Percentiles rank a stretch among this genome's conserved stretches.
These are phyloP conservation scores for Trichoderma koningii DNA, from an alignment of 2,329 filamentous ascomycete genomes.

Conservation along the genomic window DNA sequence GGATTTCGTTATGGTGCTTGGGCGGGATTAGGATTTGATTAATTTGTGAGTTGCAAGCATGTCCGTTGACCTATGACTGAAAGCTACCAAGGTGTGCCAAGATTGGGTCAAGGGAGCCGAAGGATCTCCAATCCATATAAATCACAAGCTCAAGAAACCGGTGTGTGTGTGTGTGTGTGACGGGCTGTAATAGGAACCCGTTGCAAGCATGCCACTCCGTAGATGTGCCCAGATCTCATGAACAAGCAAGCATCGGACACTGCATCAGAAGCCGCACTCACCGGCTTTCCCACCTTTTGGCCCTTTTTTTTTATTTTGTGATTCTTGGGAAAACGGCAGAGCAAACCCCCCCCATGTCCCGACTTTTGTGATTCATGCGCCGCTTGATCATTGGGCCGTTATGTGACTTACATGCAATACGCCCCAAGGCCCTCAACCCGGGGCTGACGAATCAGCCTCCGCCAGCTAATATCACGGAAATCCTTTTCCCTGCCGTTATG, in stretches of 20 bases:
- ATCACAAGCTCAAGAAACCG: too few species aligned
- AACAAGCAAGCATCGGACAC: background rate
- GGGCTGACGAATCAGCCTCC: slow-evolving; percentile 19
- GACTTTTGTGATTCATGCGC: too few species aligned
- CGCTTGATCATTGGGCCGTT: background rate
- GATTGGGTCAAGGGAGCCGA: too few species aligned
- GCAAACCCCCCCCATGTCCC: background rate
- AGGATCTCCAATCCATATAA: too few species aligned
- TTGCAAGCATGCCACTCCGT: background rate
- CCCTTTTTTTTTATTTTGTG: too few species aligned
- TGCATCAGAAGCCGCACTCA: background rate
- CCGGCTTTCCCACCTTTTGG: background rate
- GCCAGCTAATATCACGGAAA: slow-evolving; percentile 2
- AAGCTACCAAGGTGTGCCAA: too few species aligned
- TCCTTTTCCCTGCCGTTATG: background rate
- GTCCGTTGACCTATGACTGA: too few species aligned
- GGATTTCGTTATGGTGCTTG: too few species aligned
- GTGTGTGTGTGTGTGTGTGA: too few species aligned
- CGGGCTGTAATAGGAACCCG: background rate
- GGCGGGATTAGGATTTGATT: background rate
- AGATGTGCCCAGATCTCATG: slow-evolving; percentile 1
- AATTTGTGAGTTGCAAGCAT: too few species aligned
- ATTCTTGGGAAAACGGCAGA: background rate
- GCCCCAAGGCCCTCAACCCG: too few species aligned
- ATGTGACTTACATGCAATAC: background rate